phyloP scores from a whole-genome alignment of 2,329 filamentous ascomycete genomes.

The Hypomyces perniciosus region DNA sequence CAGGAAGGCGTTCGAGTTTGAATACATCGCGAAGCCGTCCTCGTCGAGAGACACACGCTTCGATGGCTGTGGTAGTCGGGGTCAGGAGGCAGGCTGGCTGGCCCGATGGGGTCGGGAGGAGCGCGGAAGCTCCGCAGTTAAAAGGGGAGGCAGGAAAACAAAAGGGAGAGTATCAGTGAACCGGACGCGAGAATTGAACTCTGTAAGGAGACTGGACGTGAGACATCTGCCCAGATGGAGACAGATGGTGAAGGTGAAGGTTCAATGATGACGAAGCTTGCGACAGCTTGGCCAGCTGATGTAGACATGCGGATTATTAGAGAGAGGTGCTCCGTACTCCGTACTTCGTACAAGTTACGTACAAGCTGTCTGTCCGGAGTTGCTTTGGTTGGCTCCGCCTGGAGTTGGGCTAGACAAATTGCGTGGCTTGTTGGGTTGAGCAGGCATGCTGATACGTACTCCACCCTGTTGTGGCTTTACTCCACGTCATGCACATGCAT shows the following conservation, averaged over 20 bases:
- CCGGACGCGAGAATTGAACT: not conserved
- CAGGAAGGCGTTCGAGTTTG: slow-evolving; percentile 78
- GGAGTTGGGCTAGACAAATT: slow-evolving; percentile 14
- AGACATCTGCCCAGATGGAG: slow-evolving; percentile 4
- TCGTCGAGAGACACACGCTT: slow-evolving; percentile 1
- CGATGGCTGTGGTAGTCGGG: not conserved
- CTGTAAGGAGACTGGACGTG: slow-evolving; percentile 9
- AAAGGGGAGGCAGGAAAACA: not conserved
- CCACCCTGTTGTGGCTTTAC: slow-evolving; percentile 9
- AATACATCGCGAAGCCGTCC: slow-evolving; percentile 62
- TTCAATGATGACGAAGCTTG: slow-evolving; percentile 14
- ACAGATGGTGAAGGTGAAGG: not conserved
- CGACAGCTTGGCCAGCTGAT: slow-evolving; percentile 10
- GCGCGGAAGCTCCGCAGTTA: slow-evolving; percentile 21
- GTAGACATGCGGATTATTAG: slow-evolving; percentile 5
- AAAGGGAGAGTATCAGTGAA: not conserved
- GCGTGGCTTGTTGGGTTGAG: slow-evolving; percentile 10
- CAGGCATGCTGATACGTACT: not conserved
- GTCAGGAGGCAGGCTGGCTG: not conserved
- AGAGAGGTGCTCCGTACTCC: not conserved
- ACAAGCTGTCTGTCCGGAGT: too few species aligned
- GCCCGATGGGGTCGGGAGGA: slow-evolving; percentile 14
- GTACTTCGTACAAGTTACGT: not conserved
- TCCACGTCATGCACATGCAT: not conserved
- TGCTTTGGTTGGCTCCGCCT: not conserved